Evolutionary conservation across 1,284 basidiomycete species (phyloP).

Genomic region (Cutaneotrichosporon cavernicola): DNA sequence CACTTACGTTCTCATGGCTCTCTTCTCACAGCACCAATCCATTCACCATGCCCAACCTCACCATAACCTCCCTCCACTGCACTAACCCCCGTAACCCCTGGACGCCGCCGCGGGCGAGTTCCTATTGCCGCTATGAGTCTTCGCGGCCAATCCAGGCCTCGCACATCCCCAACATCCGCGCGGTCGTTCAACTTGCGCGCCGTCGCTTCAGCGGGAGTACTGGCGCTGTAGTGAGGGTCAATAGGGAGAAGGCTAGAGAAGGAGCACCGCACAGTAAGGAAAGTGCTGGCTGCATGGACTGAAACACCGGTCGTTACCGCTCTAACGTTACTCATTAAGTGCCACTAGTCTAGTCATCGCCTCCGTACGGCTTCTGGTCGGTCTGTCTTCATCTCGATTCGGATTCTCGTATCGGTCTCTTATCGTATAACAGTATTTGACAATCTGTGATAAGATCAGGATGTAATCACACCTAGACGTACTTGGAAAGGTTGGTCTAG

Average conservation of each 20-base stretch:
- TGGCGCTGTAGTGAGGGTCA: not conserved
- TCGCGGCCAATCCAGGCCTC: not conserved
- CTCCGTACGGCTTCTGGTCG: not conserved
- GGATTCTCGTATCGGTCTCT: no score
- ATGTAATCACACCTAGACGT: not conserved
- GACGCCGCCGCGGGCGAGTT: no score
- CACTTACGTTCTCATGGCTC: no score
- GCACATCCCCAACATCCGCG: no score
- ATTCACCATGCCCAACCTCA: no score
- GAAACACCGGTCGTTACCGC: constrained; percentile 2
- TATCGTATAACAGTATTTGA: not conserved
- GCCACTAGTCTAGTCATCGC: constrained; percentile 1
- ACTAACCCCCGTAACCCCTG: no score
- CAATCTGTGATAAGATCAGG: not conserved
- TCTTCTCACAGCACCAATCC: no score
- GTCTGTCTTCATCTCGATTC: no score
- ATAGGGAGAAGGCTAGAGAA: no score
- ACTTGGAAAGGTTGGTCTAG: not conserved
- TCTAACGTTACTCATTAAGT: constrained; percentile 3
- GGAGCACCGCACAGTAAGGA: not conserved
- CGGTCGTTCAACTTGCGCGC: not conserved
- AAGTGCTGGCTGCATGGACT: constrained; percentile 2
- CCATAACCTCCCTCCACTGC: no score
- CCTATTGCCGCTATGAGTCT: not conserved
- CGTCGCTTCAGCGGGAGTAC: not conserved